phyloP scores from a whole-genome alignment of 352 stramenopile genomes.

The Pythium phragmiticola region DNA sequence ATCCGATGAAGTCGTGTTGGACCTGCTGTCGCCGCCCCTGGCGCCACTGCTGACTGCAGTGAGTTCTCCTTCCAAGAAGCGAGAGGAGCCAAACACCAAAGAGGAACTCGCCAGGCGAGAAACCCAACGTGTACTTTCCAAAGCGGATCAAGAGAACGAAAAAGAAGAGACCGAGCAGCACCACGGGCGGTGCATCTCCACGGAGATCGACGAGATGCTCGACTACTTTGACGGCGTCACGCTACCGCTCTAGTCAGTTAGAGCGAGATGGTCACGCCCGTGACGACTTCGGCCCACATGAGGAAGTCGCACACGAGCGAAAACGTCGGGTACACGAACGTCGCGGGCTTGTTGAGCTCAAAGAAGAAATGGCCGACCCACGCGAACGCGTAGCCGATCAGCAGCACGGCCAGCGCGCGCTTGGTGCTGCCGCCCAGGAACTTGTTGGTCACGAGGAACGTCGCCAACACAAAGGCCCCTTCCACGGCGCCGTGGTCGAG shows the following conservation, averaged over 20 bases:
- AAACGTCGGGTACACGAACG: constrained; percentile 71
- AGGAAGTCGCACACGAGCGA: constrained; percentile 60
- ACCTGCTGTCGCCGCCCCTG: constrained; percentile 29
- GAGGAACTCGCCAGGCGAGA: not conserved
- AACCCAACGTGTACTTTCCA: not conserved
- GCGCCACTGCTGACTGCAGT: constrained; percentile 1
- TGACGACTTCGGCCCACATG: constrained; percentile 49
- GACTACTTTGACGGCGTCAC: constrained; percentile 75
- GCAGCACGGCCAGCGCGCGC: constrained; percentile 21
- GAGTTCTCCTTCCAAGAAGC: not conserved
- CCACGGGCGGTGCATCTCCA: constrained; percentile 7
- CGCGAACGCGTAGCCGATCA: constrained; percentile 58
- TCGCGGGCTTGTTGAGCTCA: constrained; percentile 57
- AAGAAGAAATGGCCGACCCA: constrained; percentile 69
- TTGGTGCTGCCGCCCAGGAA: constrained; percentile 34
- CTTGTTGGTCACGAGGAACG: constrained; percentile 35
- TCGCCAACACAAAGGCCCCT: constrained; percentile 27
- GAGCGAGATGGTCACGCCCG: constrained; percentile 37
- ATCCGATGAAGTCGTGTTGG: constrained; percentile 15
- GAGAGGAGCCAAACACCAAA: not conserved
- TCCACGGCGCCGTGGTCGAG: constrained; percentile 38
- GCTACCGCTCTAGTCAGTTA: constrained; percentile 46
- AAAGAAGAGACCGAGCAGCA: constrained; percentile 12
- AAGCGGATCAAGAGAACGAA: constrained; percentile 1
- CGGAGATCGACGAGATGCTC: constrained; percentile 70